Evolutionary conservation across 1,139 yeast species (phyloP), one percentile per base, ranked within the genome.

Genomic region (Candida sp.): DNA sequence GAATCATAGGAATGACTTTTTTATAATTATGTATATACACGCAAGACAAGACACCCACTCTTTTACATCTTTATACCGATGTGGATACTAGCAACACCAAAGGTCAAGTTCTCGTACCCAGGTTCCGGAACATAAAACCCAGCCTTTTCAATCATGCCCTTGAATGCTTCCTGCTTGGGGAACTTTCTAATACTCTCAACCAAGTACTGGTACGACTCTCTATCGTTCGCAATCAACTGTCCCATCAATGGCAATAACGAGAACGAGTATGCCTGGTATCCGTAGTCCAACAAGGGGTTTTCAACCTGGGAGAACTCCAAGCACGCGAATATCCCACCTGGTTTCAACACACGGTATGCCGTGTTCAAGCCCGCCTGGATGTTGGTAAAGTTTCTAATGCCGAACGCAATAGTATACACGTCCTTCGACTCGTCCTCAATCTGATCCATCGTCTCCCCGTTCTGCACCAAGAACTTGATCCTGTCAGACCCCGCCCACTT

Each of bases 321-420:
- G 70, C 98, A 93, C 38, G 97, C 97, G 68, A 94, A 96, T 47
- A 96, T 90, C 63, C 99, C 99, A 64, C 99, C 99, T 50, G 69
- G 99, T 70, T 88, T 90, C 65, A 94, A 81, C 31, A 93, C 96
- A 62, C 99, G 83, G 75, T 93, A 90, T 34, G 99, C 99, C 27
- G 98, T 89, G 61, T 89, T 81, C 62, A 94, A 81, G 31, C 98
- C 99, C 7, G 91, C 92, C 72, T 93, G 98, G 58, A 94, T 87
- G 66, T 94, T 81, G 53, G 99, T 94, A 69, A 96, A 96, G 71
- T 94, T 94, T 72, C 99, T 84, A 65, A 96, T 96, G 50, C 99
- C 99, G 68, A 96, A 94, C 3, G 98, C 96, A 62, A 94, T 92
- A 3, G 99, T 94, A 70, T 94, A 94, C 43, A 96, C 85, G 67